phyloP scores from a whole-genome alignment of 805 yeast species.

The Candida tibetensis region DNA sequence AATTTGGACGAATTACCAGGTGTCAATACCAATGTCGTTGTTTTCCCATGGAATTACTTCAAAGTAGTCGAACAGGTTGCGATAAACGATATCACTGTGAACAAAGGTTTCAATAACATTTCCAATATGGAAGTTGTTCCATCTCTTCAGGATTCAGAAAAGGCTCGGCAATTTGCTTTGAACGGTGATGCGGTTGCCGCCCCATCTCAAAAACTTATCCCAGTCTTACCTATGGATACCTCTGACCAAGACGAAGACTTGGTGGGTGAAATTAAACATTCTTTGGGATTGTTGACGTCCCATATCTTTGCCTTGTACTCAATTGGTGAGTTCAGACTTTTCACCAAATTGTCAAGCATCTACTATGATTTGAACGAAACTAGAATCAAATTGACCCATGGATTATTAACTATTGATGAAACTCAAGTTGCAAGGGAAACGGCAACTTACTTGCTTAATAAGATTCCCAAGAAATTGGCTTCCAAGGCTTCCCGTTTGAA shows the following conservation, averaged over 20 bases:
- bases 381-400: conserved; percentile 49
- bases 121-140: conserved; percentile 27
- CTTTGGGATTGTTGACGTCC: conserved; percentile 55
- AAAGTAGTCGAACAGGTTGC: conserved; percentile 43
- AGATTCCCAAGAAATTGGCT: conserved; percentile 58
- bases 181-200: conserved; percentile 4
- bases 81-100: conserved; percentile 27
- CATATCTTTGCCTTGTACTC: conserved; percentile 71
- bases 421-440: conserved; percentile 45
- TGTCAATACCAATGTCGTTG: conserved; percentile 47
- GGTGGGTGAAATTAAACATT: conserved; percentile 55
- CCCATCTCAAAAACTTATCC: conserved; percentile 22
- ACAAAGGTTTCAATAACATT: conserved; percentile 28
- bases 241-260: conserved; percentile 41
- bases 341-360: conserved; percentile 50
- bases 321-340: conserved; percentile 64
- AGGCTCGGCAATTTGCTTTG: conserved; percentile 15
- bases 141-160: conserved; percentile 31
- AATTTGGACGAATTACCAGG: conserved; percentile 64
- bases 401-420: conserved; percentile 56
- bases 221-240: conserved; percentile 54
- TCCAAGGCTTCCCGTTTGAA: conserved; percentile 40
- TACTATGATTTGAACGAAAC: conserved; percentile 59
- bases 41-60: conserved; percentile 60
- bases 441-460: conserved; percentile 52